Percentiles rank a stretch among this genome's conserved stretches.
phyloP scores from a whole-genome alignment of 1,284 basidiomycete species.

The Mycosarcoma maydis region DNA sequence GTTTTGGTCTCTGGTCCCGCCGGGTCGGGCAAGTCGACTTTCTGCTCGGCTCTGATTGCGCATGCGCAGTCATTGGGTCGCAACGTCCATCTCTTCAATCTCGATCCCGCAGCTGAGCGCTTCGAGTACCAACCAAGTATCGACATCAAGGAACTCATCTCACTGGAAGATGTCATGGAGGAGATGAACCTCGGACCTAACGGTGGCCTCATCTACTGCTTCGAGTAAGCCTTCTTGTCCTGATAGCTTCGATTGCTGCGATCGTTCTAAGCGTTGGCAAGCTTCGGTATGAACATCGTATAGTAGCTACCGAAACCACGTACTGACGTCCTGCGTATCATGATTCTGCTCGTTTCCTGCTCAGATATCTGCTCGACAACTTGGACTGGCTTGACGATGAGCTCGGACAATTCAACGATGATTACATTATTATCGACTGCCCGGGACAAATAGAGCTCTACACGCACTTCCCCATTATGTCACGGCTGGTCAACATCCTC shows the following conservation, averaged over 20 bases:
- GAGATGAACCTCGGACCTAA: slow-evolving; percentile 97
- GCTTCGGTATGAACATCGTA: too few relatives aligned
- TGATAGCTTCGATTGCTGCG: too few relatives aligned
- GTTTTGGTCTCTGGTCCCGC: slow-evolving; percentile 78
- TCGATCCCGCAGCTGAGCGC: slow-evolving; percentile 93
- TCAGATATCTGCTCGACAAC: slow-evolving; percentile 91
- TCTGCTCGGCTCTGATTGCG: slow-evolving; percentile 86
- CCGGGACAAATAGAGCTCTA: slow-evolving; percentile 99
- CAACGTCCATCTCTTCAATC: slow-evolving; percentile 91
- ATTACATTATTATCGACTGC: slow-evolving; percentile 98
- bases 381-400: slow-evolving; percentile 99
- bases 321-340: too few relatives aligned
- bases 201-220: slow-evolving; percentile 96
- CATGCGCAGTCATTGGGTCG: slow-evolving; percentile 86
- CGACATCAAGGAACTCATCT: slow-evolving; percentile 93
- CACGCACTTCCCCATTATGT: slow-evolving; percentile 96
- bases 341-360: too few relatives aligned
- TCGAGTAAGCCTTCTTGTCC: slow-evolving; percentile 80
- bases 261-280: too few relatives aligned
- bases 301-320: too few relatives aligned
- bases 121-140: slow-evolving; percentile 93
- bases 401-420: slow-evolving; percentile 87
- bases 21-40: slow-evolving; percentile 97
- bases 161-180: slow-evolving; percentile 93
- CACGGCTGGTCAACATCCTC: slow-evolving; percentile 79